Evolutionary conservation across 2,329 filamentous ascomycete genomes (phyloP).

Genomic region (Aaosphaeria pasadenensis): DNA sequence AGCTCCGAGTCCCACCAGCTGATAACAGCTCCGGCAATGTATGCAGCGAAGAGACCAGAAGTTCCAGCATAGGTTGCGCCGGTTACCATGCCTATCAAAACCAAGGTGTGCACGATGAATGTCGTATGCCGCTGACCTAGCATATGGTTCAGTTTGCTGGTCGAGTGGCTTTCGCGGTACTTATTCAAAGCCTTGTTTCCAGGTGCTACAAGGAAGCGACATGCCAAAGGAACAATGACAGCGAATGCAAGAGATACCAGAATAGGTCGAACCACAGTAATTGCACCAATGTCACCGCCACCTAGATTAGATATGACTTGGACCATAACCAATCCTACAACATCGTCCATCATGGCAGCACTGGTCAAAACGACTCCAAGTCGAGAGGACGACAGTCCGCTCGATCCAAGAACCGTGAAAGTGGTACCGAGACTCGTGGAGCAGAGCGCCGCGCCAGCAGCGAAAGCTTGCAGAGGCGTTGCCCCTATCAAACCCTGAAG

Average conservation of each 20-base stretch:
- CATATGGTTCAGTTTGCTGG: constrained; percentile 16
- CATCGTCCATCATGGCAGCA: constrained; percentile 80
- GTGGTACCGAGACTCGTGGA: constrained; percentile 74
- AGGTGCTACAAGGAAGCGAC: constrained; percentile 46
- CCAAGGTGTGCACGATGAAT: constrained; percentile 47
- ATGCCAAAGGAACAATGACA: constrained; percentile 46
- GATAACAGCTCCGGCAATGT: constrained; percentile 55
- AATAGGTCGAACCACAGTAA: constrained; percentile 50
- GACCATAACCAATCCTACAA: constrained; percentile 74
- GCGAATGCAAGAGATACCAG: constrained; percentile 55
- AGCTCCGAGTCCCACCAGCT: constrained; percentile 58
- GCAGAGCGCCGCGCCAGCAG: constrained; percentile 69
- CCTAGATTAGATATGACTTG: constrained; percentile 70
- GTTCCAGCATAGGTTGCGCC: constrained; percentile 60
- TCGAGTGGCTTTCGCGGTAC: constrained; percentile 18
- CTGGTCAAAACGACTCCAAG: constrained; percentile 64
- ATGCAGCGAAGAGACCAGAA: constrained; percentile 61
- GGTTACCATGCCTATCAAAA: constrained; percentile 51
- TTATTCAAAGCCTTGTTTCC: constrained; percentile 35
- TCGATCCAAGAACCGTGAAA: constrained; percentile 62
- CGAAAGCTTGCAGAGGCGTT: constrained; percentile 62
- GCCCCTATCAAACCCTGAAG: constrained; percentile 52
- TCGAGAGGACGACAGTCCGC: constrained; percentile 52
- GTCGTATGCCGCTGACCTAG: constrained; percentile 33
- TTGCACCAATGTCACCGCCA: constrained; percentile 33